These are phyloP conservation scores for Lasiodiplodia citricola DNA, from an alignment of 2,329 filamentous ascomycete genomes.

Conservation along the genomic window DNA sequence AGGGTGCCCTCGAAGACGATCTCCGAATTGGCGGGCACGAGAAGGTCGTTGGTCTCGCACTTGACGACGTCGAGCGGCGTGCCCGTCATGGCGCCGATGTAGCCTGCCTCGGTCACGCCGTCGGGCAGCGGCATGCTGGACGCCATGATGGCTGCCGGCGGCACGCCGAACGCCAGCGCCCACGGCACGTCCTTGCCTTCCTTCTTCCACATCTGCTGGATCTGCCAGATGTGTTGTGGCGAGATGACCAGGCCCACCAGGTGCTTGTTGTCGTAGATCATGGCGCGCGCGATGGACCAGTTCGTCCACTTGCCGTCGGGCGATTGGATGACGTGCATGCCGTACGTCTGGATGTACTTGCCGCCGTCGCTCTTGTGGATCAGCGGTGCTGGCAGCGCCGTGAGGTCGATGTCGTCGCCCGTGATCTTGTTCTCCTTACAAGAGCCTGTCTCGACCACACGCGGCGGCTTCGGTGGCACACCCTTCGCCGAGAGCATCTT, in stretches of 20 bases:
- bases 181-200: constrained; percentile 54
- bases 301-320: constrained; percentile 56
- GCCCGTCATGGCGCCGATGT: constrained; percentile 55
- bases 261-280: constrained; percentile 53
- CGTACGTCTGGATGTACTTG: constrained; percentile 58
- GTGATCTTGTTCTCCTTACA: constrained; percentile 52
- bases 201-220: constrained; percentile 55
- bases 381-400: constrained; percentile 42
- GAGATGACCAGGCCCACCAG: constrained; percentile 50
- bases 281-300: constrained; percentile 54
- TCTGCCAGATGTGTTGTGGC: constrained; percentile 55
- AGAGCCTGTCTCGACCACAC: constrained; percentile 38
- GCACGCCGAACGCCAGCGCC: constrained; percentile 56
- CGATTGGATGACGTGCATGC: constrained; percentile 55
- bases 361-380: constrained; percentile 56
- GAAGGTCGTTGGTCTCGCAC: constrained; percentile 57
- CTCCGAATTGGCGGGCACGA: constrained; percentile 57
- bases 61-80: constrained; percentile 55
- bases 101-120: constrained; percentile 55
- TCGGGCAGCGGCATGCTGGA: constrained; percentile 45
- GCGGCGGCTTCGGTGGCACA: not conserved
- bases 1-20: constrained; percentile 59
- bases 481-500: constrained; percentile 28
- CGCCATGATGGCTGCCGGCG: constrained; percentile 57
- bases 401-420: constrained; percentile 50